Base-by-base conservation (phyloP, 768 basidiomycete species). In the Macrolepiota dolichaula region DNA sequence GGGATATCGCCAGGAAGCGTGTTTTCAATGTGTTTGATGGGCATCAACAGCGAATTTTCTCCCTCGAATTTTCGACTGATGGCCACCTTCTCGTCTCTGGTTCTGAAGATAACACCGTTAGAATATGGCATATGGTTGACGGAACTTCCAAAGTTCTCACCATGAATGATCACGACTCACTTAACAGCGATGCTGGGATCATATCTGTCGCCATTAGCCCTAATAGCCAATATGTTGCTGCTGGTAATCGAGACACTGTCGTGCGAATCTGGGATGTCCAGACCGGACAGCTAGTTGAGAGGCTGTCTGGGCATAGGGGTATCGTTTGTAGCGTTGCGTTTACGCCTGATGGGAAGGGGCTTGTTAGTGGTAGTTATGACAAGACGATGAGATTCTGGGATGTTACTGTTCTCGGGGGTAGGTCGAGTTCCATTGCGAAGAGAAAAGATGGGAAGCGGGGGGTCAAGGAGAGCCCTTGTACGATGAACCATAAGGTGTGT, bases 11-110 rank as follows among this genome's bases (percentile, higher is more conserved):
- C 51, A 86, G 84, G 68, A 86, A 87, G 65, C 83, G 82, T 36
- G 91, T 94, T 67, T 83, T 85, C 55, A 85, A 82, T 54, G 77
- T 89, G 12, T 91, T 95, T 65, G 86, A 89, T 63, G 94, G 93
- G 2, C 94, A 96, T 74, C 84, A 85, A 66, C 91, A 92, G 69
- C 94, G 94, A 70, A 93, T 96, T 65, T 96, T 95, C 74, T 92
- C 93, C 4, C 85, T 96, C 62, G 92, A 91, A 70, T 95, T 94
- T 72, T 91, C 92, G 2, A 73, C 79, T 10, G 91, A 94, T 65
- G 93, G 94, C 2, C 80, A 85, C 11, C 80, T 88, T 62, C 87
- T 95, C 62, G 89, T 94, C n/a, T 93, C 91, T 4, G 93, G 92
- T 12, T 92, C 90, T 0, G 93, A 92, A 2, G 91, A 79, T 59